phyloP scores from a whole-genome alignment of 148 eudicot genomes.

The Vaccinium myrtillus region DNA sequence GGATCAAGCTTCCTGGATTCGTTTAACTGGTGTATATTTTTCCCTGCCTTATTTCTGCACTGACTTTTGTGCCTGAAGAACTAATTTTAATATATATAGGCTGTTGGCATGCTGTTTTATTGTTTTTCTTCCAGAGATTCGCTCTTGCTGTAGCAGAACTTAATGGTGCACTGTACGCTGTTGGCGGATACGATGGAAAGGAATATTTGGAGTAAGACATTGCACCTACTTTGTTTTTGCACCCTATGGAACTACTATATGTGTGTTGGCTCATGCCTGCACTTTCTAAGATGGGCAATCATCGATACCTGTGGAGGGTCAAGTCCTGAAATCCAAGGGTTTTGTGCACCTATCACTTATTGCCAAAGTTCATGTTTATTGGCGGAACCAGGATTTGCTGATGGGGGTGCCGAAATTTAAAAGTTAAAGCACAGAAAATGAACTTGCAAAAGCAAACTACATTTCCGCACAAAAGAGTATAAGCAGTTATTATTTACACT shows the following conservation, averaged over 20 bases:
- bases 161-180: slow-evolving; percentile 70
- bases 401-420: no score
- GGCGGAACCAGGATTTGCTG: no score
- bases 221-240: slow-evolving; percentile 14
- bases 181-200: slow-evolving; percentile 76
- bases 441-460: no score
- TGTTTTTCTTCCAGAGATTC: slow-evolving; percentile 56
- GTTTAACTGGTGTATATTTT: not conserved
- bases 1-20: not conserved
- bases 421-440: no score
- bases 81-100: not conserved
- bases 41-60: not conserved
- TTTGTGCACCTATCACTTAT: not conserved
- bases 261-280: not conserved
- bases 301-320: not conserved
- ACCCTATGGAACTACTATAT: slow-evolving; percentile 3
- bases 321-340: not conserved
- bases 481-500: no score
- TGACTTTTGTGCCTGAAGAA: not conserved
- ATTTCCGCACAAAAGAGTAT: no score
- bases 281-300: not conserved
- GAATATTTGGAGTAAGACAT: slow-evolving; percentile 59
- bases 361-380: not conserved
- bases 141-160: slow-evolving; percentile 71
- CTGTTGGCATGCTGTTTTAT: slow-evolving; percentile 3